phyloP scores from a whole-genome alignment of 441 rosid species.

The Pelargonium australe region DNA sequence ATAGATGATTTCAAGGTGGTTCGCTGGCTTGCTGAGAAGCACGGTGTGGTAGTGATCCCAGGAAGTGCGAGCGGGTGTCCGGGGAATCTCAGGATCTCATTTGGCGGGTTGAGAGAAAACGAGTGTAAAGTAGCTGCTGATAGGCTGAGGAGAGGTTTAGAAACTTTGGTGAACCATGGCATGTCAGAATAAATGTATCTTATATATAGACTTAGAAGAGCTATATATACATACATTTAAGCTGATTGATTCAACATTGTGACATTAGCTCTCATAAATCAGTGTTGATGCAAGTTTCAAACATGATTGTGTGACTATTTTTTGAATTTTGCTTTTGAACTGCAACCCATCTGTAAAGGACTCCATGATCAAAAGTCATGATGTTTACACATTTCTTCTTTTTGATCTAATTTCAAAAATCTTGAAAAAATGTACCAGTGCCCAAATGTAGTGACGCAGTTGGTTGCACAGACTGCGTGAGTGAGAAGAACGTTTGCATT shows the following conservation, averaged over 20 bases:
- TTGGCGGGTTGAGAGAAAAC: slow-evolving; percentile 69
- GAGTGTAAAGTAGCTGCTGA: slow-evolving; percentile 65
- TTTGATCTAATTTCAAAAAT: too few species aligned
- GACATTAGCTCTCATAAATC: too few species aligned
- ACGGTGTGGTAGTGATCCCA: slow-evolving; percentile 79
- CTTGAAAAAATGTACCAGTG: too few species aligned
- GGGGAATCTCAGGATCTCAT: slow-evolving; percentile 68
- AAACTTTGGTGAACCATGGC: slow-evolving; percentile 62
- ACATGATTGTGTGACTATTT: too few species aligned
- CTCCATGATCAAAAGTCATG: too few species aligned
- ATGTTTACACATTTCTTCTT: too few species aligned
- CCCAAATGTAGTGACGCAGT: too few species aligned
- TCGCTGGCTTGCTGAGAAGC: slow-evolving; percentile 76
- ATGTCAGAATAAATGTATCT: slow-evolving; percentile 30
- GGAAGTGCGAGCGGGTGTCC: slow-evolving; percentile 76
- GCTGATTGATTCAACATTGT: slow-evolving; percentile 4
- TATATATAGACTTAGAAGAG: not conserved
- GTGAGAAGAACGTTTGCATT: too few species aligned
- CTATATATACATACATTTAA: not conserved
- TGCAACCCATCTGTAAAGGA: too few species aligned
- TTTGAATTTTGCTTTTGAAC: too few species aligned
- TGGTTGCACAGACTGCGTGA: too few species aligned
- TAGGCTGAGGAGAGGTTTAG: slow-evolving; percentile 64
- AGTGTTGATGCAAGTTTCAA: too few species aligned
- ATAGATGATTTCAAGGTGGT: slow-evolving; percentile 56